Evolutionary conservation across 192 early-diverging fungal genomes (phyloP), one percentile per base, ranked within the genome.

Genomic region (Dispira simplex): DNA sequence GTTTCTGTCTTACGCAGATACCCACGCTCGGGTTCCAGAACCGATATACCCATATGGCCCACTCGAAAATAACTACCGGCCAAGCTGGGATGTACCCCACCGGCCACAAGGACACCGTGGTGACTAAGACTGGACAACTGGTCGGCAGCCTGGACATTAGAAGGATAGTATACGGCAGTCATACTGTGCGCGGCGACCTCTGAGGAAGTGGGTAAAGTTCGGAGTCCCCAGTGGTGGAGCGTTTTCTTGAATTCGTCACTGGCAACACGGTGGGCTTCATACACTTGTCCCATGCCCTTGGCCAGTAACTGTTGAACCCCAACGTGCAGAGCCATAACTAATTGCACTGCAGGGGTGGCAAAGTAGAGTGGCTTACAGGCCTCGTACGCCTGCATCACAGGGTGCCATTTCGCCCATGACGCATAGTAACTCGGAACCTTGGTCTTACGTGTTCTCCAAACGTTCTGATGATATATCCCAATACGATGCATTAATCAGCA

Each of bases 301-400:
- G 76, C 72, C 49, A 89, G 78, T 32, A 93, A 73, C 74, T 89
- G 87, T 70, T 81, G 77, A 62, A 98, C 81, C 58, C 88, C 87
- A 25, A 83, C 78, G 70, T 92, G 79, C 44, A 98, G 86, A 26
- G 93, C 92, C 72, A 85, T 79, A 71, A 98, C 81, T 46, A 89
- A 81, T 78, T 94, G 92, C 53, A 98, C 95, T 51, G 90, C 83
- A 13, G 95, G 95, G 32, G 95, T 98, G 59, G 93, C 95, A 82
- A 98, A 98, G 78, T 98, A 98, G 62, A 83, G 81, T 28, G 86
- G 83, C 63, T 91, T 90, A 64, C 92, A 84, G 0, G 85, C 84
- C 77, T 98, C 95, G 76, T 98, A 98, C 32, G 90, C 85, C 65
- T 83, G 75, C 95, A 98, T 98, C 71, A 98, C 86, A 44, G 95